These are phyloP conservation scores for Pestalotiopsis sp. DNA, from an alignment of 2,329 filamentous ascomycete species.

Conservation along the genomic window DNA sequence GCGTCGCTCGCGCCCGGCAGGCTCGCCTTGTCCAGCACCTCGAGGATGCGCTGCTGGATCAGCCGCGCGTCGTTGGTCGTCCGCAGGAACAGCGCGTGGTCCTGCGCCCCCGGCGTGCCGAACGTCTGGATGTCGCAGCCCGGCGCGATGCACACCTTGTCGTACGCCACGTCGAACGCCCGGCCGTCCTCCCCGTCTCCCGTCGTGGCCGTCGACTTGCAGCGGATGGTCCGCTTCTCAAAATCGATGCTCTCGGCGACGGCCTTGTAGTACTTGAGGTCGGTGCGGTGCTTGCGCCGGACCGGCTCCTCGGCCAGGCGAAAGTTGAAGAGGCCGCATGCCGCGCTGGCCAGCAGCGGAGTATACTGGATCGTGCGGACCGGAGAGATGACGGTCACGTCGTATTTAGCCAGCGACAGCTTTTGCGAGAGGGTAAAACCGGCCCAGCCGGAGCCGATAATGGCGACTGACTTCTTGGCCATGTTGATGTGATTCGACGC, in stretches of 20 bases:
- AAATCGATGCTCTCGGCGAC: conserved; percentile 40
- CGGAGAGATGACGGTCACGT: conserved; percentile 43
- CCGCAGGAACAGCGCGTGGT: conserved; percentile 40
- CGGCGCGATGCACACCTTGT: conserved; percentile 42
- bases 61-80: conserved; percentile 35
- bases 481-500: neutral
- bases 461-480: conserved; percentile 19
- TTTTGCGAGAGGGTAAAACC: conserved; percentile 40
- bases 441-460: conserved; percentile 43
- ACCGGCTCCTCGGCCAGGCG: conserved; percentile 46
- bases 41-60: conserved; percentile 36
- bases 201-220: conserved; percentile 33
- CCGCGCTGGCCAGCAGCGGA: conserved; percentile 45
- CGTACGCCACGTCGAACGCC: conserved; percentile 41
- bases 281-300: conserved; percentile 31
- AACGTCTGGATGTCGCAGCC: conserved; percentile 44
- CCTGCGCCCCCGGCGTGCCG: conserved; percentile 38
- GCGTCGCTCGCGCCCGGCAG: conserved; percentile 24
- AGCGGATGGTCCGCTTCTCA: conserved; percentile 32
- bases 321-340: conserved; percentile 46
- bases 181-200: conserved; percentile 20
- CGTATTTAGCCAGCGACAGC: conserved; percentile 36
- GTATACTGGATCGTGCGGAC: conserved; percentile 44
- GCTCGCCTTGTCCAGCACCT: conserved; percentile 28
- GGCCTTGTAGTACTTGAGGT: conserved; percentile 41